phyloP scores from a whole-genome alignment of 2,329 filamentous ascomycete genomes.

The Allantophomopsis cytisporea region DNA sequence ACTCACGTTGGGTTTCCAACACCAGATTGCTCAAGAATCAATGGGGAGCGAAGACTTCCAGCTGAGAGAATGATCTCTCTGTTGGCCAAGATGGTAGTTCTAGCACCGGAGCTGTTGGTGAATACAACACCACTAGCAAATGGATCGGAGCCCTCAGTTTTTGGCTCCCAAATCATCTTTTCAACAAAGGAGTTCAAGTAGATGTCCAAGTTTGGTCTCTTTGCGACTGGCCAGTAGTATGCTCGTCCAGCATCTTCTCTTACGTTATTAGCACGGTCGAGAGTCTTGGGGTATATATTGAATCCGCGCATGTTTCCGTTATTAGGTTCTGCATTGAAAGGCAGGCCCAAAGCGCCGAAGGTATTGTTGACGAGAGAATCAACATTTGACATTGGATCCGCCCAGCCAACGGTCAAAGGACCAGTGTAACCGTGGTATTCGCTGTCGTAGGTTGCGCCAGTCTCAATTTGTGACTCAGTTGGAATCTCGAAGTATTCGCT shows the following conservation, averaged over 20 bases:
- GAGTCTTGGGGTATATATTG: conserved; percentile 23
- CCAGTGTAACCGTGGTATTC: conserved; percentile 22
- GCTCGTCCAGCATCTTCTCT: conserved; percentile 27
- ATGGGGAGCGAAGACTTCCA: conserved; percentile 12
- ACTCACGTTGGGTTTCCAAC: conserved; percentile 10
- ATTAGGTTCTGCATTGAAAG: conserved; percentile 23
- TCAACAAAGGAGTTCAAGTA: conserved; percentile 6
- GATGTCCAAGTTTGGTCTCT: conserved; percentile 22
- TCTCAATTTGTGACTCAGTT: conserved; percentile 16
- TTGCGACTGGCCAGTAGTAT: conserved; percentile 24
- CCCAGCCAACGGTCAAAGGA: conserved; percentile 22
- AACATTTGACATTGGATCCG: conserved; percentile 20
- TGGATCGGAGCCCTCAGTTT: background rate
- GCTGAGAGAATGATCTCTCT: conserved; percentile 16
- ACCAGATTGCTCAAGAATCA: conserved; percentile 20
- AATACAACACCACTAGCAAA: conserved; percentile 2
- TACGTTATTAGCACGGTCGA: conserved; percentile 22
- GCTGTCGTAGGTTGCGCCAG: conserved; percentile 21
- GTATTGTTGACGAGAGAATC: conserved; percentile 15
- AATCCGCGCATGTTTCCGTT: conserved; percentile 25
- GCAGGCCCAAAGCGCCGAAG: conserved; percentile 19
- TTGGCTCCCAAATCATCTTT: conserved; percentile 3
- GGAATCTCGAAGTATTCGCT: conserved; percentile 13
- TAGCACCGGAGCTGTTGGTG: conserved; percentile 15
- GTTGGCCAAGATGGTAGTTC: conserved; percentile 5